Conservation (phyloP, 176 grass and related monocot species). For the Hordeum marinum region DNA sequence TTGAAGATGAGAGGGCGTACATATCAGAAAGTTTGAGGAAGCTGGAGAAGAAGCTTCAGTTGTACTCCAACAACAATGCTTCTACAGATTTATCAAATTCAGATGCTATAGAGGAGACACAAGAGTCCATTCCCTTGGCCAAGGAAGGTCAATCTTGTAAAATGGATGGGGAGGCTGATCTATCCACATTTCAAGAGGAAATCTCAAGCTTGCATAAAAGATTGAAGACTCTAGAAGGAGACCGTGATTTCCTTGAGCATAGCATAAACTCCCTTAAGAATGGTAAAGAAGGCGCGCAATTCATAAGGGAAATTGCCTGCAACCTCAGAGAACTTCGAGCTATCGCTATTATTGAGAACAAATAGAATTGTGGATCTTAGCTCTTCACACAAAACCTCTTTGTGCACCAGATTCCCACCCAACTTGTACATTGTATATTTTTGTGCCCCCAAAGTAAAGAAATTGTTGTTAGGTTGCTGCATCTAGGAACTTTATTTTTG, state of each 20-base stretch:
- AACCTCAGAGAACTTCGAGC: constrained; percentile 45
- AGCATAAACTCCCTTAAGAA: constrained; percentile 63
- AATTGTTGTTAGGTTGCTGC: neutral
- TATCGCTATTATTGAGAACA: constrained; percentile 23
- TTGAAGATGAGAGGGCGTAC: constrained; percentile 57
- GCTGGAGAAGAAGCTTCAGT: constrained; percentile 52
- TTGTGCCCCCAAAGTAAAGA: neutral
- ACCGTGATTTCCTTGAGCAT: constrained; percentile 62
- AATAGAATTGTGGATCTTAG: constrained; percentile 13
- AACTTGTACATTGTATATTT: neutral
- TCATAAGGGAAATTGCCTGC: constrained; percentile 60
- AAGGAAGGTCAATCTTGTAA: constrained; percentile 11
- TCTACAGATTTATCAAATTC: constrained; percentile 33
- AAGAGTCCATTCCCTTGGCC: neutral
- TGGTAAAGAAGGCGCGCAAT: constrained; percentile 45
- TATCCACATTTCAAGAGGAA: constrained; percentile 45
- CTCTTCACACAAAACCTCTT: neutral
- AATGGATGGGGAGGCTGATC: constrained; percentile 2
- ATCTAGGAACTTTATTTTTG: constrained; percentile 6
- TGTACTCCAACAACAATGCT: constrained; percentile 50
- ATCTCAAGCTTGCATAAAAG: constrained; percentile 43
- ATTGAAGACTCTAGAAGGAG: constrained; percentile 53
- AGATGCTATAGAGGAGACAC: constrained; percentile 32
- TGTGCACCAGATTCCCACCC: neutral
- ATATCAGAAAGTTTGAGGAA: constrained; percentile 49